Conservation (phyloP, 1,284 basidiomycete genomes). For the Vanrija humicola region DNA sequence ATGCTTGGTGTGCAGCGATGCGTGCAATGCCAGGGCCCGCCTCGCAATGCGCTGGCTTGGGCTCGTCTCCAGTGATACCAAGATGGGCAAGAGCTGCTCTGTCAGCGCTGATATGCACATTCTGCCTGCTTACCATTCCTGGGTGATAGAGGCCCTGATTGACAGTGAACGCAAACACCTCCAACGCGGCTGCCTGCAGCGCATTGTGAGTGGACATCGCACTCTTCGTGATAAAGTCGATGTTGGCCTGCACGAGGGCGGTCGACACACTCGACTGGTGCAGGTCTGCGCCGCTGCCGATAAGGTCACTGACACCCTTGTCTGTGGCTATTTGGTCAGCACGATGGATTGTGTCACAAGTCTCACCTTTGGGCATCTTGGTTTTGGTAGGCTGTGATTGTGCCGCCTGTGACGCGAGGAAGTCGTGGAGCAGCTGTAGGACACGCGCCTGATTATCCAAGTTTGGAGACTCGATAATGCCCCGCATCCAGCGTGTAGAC, state of each 20-base stretch:
- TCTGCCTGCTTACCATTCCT: slow-evolving; percentile 60
- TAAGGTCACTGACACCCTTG: slow-evolving; percentile 81
- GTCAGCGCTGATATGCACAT: not conserved
- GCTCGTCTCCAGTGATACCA: slow-evolving; percentile 89
- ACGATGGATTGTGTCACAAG: no score
- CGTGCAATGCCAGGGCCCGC: slow-evolving; percentile 75
- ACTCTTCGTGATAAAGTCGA: slow-evolving; percentile 73
- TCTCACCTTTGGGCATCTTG: slow-evolving; percentile 53
- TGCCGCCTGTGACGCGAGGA: slow-evolving; percentile 69
- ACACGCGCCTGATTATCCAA: slow-evolving; percentile 69
- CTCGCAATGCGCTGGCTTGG: slow-evolving; percentile 60
- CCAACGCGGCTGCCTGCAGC: slow-evolving; percentile 79
- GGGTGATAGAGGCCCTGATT: slow-evolving; percentile 95
- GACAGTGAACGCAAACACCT: slow-evolving; percentile 86
- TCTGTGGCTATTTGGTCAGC: slow-evolving; percentile 21
- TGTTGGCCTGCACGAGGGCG: slow-evolving; percentile 86
- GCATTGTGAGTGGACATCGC: slow-evolving; percentile 66
- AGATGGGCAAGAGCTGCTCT: slow-evolving; percentile 76
- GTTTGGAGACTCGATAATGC: slow-evolving; percentile 68
- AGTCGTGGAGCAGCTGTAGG: slow-evolving; percentile 85
- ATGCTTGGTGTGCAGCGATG: slow-evolving; percentile 81
- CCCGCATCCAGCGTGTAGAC: slow-evolving; percentile 82
- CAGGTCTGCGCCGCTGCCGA: slow-evolving; percentile 89
- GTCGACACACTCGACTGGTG: slow-evolving; percentile 94
- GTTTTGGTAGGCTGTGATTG: no score